A percentile compares a stretch with the other conserved stretches of the same genome.
Evolutionary conservation across 192 early-diverging fungal species (phyloP).

Genomic region (Umbelopsis isabellina): DNA sequence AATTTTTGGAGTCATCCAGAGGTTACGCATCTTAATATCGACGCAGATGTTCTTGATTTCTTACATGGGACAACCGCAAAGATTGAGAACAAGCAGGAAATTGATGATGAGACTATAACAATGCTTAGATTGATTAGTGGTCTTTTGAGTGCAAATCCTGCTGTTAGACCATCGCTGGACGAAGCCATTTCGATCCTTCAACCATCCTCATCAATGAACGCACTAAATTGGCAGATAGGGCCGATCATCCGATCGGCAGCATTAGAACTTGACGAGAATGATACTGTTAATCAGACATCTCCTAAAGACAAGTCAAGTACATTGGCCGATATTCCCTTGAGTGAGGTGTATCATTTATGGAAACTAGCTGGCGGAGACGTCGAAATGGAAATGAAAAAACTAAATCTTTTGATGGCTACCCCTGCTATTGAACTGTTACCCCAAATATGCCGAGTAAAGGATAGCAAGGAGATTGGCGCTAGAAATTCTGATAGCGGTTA

Average conservation of each 20-base stretch:
- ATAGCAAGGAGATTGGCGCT: constrained; percentile 43
- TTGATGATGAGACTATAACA: constrained; percentile 16
- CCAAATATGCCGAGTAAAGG: constrained; percentile 41
- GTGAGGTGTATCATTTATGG: constrained; percentile 66
- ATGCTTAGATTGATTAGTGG: constrained; percentile 32
- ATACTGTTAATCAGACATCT: background rate
- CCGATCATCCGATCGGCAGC: constrained; percentile 49
- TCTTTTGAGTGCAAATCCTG: constrained; percentile 35
- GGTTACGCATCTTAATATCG: constrained; percentile 47
- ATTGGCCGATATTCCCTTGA: constrained; percentile 47
- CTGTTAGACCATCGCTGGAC: constrained; percentile 25
- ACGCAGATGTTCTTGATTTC: constrained; percentile 44
- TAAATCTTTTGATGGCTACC: constrained; percentile 49
- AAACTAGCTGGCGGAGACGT: constrained; percentile 67
- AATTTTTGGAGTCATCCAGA: constrained; percentile 41
- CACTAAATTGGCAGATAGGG: constrained; percentile 30
- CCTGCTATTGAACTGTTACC: constrained; percentile 62
- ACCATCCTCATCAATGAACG: background rate
- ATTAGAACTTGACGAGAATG: constrained; percentile 43
- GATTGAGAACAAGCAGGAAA: background rate
- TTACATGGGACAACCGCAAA: constrained; percentile 29
- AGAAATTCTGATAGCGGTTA: constrained; percentile 45
- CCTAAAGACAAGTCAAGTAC: background rate
- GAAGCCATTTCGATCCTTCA: constrained; percentile 42
- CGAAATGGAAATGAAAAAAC: constrained; percentile 54